Conservation (phyloP, 208 protist genomes). For the Leishmania arabica region DNA sequence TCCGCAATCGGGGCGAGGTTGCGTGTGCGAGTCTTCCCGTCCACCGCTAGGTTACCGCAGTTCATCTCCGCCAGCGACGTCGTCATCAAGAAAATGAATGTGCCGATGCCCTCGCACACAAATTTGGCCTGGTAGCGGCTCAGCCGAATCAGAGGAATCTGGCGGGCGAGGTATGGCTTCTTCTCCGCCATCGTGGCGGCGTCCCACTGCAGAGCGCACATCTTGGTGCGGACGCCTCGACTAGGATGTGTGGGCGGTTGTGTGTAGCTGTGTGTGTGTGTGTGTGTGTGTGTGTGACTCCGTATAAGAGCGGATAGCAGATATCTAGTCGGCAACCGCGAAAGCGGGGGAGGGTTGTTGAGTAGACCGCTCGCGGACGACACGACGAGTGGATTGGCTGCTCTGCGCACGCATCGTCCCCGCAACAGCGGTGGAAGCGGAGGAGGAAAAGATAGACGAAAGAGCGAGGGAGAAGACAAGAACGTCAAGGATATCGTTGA, state of each 20-base stretch:
- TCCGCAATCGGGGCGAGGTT: slow-evolving; percentile 83
- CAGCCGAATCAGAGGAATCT: slow-evolving; percentile 55
- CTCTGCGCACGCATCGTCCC: neutral
- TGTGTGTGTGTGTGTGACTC: neutral
- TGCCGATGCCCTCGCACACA: slow-evolving; percentile 72
- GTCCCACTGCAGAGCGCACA: slow-evolving; percentile 24
- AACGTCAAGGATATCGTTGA: neutral
- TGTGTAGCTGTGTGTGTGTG: neutral
- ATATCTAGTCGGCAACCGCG: neutral
- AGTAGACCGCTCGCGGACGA: neutral
- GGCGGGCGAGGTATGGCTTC: slow-evolving; percentile 51
- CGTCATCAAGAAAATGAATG: slow-evolving; percentile 78
- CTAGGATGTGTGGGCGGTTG: neutral
- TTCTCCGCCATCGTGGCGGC: slow-evolving; percentile 16
- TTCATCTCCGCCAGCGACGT: slow-evolving; percentile 81
- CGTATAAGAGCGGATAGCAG: neutral
- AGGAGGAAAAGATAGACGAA: neutral
- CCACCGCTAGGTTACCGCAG: slow-evolving; percentile 60
- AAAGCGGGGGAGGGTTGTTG: neutral
- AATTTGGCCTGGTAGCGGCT: slow-evolving; percentile 63
- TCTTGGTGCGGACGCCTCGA: neutral
- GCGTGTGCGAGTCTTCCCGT: slow-evolving; percentile 64
- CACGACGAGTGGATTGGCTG: neutral
- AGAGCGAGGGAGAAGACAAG: neutral
- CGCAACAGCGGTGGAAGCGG: neutral